Evolutionary conservation across 1,284 basidiomycete species (phyloP).

Genomic region (Ceratobasidium sp.): DNA sequence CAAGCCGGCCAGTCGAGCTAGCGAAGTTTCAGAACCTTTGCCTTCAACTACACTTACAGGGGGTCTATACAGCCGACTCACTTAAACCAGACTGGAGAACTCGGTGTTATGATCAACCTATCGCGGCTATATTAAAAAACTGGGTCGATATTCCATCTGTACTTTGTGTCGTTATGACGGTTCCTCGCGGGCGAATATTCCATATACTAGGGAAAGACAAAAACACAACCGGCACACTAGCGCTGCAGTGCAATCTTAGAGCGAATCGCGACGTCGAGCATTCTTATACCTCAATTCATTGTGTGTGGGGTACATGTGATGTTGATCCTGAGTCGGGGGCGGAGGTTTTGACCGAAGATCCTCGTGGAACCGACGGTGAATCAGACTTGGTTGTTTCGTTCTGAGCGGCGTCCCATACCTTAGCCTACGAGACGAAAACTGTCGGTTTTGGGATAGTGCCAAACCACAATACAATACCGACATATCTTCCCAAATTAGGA

Average conservation of each 20-base stretch:
- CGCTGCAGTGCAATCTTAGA: not conserved
- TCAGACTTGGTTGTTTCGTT: constrained; percentile 30
- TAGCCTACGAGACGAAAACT: not conserved
- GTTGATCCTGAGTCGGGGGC: not conserved
- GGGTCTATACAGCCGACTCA: not conserved
- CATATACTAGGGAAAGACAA: not conserved
- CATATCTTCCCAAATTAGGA: not conserved
- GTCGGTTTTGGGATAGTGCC: not conserved
- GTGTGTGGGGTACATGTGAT: constrained; percentile 14
- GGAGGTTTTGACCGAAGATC: constrained; percentile 7
- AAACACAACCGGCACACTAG: not conserved
- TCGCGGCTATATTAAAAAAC: not conserved
- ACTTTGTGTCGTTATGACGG: constrained; percentile 24
- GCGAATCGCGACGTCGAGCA: not conserved
- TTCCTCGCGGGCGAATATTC: constrained; percentile 9
- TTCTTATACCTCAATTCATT: not conserved
- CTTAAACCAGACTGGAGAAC: constrained; percentile 11
- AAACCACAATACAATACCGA: not conserved
- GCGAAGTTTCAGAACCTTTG: not conserved
- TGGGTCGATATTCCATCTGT: constrained; percentile 7
- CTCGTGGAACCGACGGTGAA: not conserved
- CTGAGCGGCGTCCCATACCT: constrained; percentile 18
- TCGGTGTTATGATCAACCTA: not conserved
- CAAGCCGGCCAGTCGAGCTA: not conserved
- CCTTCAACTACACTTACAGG: constrained; percentile 14